Evolutionary conservation across 805 yeast genomes (phyloP).

Genomic region (Cyberlindnera xylosilytica): DNA sequence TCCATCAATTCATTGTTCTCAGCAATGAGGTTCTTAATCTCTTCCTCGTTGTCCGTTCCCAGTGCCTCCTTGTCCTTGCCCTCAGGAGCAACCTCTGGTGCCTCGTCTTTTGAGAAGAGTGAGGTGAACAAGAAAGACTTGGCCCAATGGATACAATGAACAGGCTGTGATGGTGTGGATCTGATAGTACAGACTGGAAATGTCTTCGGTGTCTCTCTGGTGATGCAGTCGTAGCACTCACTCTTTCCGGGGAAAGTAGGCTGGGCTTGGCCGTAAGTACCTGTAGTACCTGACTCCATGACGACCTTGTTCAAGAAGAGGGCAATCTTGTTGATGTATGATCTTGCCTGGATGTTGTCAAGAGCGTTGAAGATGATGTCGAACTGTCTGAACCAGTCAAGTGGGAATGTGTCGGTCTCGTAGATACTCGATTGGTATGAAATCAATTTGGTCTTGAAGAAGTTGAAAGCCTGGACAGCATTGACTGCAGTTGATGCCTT

Average conservation of each 20-base stretch:
- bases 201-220: conserved; percentile 83
- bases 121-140: conserved; percentile 84
- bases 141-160: conserved; percentile 98
- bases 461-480: conserved; percentile 76
- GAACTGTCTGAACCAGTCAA: conserved; percentile 76
- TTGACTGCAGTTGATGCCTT: conserved; percentile 82
- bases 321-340: conserved; percentile 83
- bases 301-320: conserved; percentile 70
- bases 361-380: conserved; percentile 84
- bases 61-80: conserved; percentile 38
- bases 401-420: conserved; percentile 67
- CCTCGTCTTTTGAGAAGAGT: conserved; percentile 58
- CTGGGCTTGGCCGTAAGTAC: conserved; percentile 90
- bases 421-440: conserved; percentile 88
- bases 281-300: conserved; percentile 94
- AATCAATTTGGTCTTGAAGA: conserved; percentile 53
- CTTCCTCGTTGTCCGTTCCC: conserved; percentile 64
- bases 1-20: conserved; percentile 66
- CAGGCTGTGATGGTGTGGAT: conserved; percentile 94
- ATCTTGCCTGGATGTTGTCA: conserved; percentile 89
- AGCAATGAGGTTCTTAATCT: conserved; percentile 57
- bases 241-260: conserved; percentile 79
- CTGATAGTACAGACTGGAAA: conserved; percentile 97
- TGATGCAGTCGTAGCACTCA: conserved; percentile 92
- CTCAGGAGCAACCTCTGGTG: conserved; percentile 26